These are phyloP conservation scores for Citrus medica DNA, from an alignment of 345 rosid genomes.

Conservation along the genomic window DNA sequence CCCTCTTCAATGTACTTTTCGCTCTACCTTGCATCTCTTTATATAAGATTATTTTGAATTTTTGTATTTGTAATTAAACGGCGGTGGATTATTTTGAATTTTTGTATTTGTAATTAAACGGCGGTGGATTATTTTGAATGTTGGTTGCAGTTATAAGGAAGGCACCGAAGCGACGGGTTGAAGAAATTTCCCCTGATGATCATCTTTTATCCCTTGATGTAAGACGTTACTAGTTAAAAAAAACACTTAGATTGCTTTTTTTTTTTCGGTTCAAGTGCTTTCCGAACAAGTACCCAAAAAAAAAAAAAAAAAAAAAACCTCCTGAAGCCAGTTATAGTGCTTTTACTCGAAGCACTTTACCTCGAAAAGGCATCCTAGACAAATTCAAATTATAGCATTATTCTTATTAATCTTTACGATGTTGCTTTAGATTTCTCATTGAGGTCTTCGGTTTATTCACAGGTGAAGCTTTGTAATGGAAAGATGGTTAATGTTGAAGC, in stretches of 20 bases:
- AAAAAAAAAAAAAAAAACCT: too few species aligned
- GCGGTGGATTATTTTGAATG: not conserved
- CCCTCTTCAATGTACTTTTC: constrained; percentile 76
- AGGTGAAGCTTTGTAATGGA: constrained; percentile 97
- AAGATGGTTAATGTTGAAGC: constrained; percentile 84
- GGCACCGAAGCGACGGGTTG: constrained; percentile 46
- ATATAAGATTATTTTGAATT: not conserved
- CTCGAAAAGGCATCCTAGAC: not conserved
- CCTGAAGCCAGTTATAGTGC: not conserved
- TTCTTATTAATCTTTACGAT: not conserved
- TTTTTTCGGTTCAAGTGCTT: not conserved
- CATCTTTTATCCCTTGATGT: constrained; percentile 92
- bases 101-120: constrained; percentile 12
- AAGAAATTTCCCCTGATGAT: constrained; percentile 61
- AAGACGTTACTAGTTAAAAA: constrained; percentile 8
- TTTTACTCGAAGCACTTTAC: not conserved
- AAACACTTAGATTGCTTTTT: not conserved
- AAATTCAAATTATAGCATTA: not conserved
- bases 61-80: constrained; percentile 12
- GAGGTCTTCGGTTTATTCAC: constrained; percentile 9
- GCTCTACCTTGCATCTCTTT: constrained; percentile 8
- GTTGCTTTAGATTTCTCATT: not conserved
- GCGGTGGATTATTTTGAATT: not conserved
- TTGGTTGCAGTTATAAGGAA: constrained; percentile 60
- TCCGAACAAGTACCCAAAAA: not conserved